These are phyloP conservation scores for Thyridium curvatum DNA, from an alignment of 2,329 filamentous ascomycete species.

Conservation along the genomic window DNA sequence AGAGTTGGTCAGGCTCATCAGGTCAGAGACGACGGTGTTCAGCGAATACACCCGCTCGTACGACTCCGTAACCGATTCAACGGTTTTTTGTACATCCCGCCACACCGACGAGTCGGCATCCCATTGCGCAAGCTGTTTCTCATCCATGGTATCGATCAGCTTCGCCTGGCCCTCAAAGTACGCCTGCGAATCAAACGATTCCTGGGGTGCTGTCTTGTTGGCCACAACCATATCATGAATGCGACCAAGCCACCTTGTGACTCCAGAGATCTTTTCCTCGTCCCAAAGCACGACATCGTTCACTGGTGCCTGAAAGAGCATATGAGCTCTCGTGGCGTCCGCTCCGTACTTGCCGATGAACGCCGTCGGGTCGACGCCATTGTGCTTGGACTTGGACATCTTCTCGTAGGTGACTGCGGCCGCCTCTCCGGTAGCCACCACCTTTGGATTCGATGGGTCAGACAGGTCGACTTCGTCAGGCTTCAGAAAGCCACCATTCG, in stretches of 20 bases:
- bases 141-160: conserved; percentile 20
- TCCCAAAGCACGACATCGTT: conserved; percentile 85
- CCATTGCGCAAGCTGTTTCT: conserved; percentile 28
- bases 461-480: conserved; percentile 66
- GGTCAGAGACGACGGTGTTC: conserved; percentile 77
- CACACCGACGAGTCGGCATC: conserved; percentile 49
- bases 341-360: conserved; percentile 73
- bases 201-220: conserved; percentile 11
- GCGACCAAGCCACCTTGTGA: conserved; percentile 73
- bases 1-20: conserved; percentile 75
- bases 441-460: conserved; percentile 47
- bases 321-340: conserved; percentile 78
- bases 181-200: conserved; percentile 4
- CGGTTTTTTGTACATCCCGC: conserved; percentile 60
- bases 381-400: conserved; percentile 94
- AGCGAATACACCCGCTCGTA: conserved; percentile 68
- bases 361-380: conserved; percentile 74
- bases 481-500: conserved; percentile 68
- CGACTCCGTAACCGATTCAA: conserved; percentile 60
- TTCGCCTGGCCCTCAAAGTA: conserved; percentile 28
- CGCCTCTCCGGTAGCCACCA: conserved; percentile 52
- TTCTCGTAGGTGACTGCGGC: conserved; percentile 72
- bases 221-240: conserved; percentile 51
- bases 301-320: conserved; percentile 83
- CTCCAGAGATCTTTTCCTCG: conserved; percentile 71